Evolutionary conservation across 1,284 basidiomycete species (phyloP), one percentile per base, ranked within the genome.

Genomic region (Moesziomyces sp.): DNA sequence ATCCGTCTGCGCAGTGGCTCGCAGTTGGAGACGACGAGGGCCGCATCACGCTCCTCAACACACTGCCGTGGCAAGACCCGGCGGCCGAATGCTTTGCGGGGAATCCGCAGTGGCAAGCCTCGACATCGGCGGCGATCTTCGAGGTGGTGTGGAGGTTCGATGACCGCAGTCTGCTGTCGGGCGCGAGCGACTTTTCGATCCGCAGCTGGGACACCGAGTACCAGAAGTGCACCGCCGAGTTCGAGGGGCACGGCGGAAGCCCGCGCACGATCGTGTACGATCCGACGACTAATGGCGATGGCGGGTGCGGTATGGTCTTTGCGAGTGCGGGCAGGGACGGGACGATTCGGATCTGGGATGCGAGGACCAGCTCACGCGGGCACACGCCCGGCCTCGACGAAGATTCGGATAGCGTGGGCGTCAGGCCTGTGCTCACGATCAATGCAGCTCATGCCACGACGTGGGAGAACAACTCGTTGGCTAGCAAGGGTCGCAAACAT

Each of bases 21-120:
- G 82, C 82, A 1, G 77, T 81, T 0, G 82, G 82, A 30, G 78
- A 80, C 56, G 81, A 83, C 61, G 78, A 82, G 46, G 81, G 82
- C 7, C 69, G 77, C 16, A 64, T 83, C 46, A 69, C 73, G 5
- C 70, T 83, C 5, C 51, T 83, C 56, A 70, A 83, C 52, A 83
- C 80, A 13, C 50, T 68, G 14, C 24, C 70, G 2, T 58, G 56
- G 48, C 67, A 71, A 23, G 69, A 75, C 42, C 21, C 23, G 5
- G 46, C 64, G 5, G 54, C 63, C 5, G 57, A 69, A 33, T 14
- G 26, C 3, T 53, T 26, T n/a, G 46, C 55, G 18, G 21, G 19
- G 3, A 45, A 71, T 23, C 63, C 60, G 14, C 57, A 46, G 21
- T 74, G 72, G 70, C 56, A 70, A 28, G 63, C 70, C 14, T 66